Conservation (phyloP, 768 basidiomycete genomes). For the Suillus subaureus region DNA sequence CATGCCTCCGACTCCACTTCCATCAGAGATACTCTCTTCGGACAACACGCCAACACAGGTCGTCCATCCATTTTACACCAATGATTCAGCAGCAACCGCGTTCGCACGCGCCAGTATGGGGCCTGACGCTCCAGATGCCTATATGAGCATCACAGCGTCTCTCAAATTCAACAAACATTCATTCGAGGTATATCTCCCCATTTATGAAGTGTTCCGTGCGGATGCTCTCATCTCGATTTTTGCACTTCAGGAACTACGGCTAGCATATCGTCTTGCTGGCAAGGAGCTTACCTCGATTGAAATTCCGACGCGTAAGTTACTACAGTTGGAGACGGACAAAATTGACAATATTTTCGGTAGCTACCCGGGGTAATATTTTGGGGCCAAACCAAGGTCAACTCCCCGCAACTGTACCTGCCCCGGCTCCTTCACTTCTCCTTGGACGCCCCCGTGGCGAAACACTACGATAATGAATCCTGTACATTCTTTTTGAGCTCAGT, state of each 20-base stretch:
- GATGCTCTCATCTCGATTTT: slow-evolving; percentile 1
- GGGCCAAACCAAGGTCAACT: too few species aligned
- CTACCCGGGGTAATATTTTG: not conserved
- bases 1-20: slow-evolving; percentile 13
- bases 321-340: not conserved
- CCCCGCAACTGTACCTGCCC: slow-evolving; percentile 16
- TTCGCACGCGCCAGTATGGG: slow-evolving; percentile 17
- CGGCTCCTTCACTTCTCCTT: slow-evolving; percentile 24
- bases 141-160: slow-evolving; percentile 40
- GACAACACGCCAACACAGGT: not conserved
- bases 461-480: slow-evolving; percentile 24
- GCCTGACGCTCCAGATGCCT: slow-evolving; percentile 29
- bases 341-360: not conserved
- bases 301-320: slow-evolving; percentile 27
- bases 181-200: slow-evolving; percentile 45
- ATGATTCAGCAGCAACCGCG: slow-evolving; percentile 26
- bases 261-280: slow-evolving; percentile 44
- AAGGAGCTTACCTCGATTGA: slow-evolving; percentile 48
- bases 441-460: slow-evolving; percentile 36
- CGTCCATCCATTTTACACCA: slow-evolving; percentile 25
- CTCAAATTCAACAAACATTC: slow-evolving; percentile 45
- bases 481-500: slow-evolving; percentile 17
- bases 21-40: slow-evolving; percentile 7
- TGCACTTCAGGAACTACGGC: slow-evolving; percentile 49
- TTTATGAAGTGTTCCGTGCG: not conserved